Evolutionary conservation across 805 yeast genomes (phyloP).

Genomic region (Cyberlindnera saturnus): DNA sequence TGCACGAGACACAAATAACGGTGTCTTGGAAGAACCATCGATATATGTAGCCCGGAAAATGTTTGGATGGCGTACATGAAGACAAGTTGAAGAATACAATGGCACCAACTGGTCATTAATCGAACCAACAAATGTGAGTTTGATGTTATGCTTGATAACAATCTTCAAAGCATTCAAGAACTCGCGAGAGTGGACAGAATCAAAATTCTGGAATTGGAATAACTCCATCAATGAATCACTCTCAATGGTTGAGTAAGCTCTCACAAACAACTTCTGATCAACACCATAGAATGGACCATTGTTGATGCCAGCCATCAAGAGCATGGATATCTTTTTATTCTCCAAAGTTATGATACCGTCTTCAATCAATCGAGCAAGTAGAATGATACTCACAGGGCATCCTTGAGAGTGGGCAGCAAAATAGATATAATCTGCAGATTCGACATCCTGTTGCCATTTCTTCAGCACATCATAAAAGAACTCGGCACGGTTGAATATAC

Average conservation of each 20-base stretch:
- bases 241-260: slow-evolving; percentile 88
- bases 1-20: slow-evolving; percentile 69
- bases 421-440: slow-evolving; percentile 78
- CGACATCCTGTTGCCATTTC: slow-evolving; percentile 50
- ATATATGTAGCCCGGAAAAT: slow-evolving; percentile 84
- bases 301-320: slow-evolving; percentile 95
- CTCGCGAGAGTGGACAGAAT: slow-evolving; percentile 64
- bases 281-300: slow-evolving; percentile 91
- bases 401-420: slow-evolving; percentile 97
- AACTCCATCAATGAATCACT: slow-evolving; percentile 80
- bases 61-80: slow-evolving; percentile 83
- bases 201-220: slow-evolving; percentile 79
- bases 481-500: slow-evolving; percentile 77
- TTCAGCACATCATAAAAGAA: slow-evolving; percentile 67
- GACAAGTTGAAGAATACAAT: slow-evolving; percentile 77
- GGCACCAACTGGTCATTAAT: slow-evolving; percentile 94
- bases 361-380: slow-evolving; percentile 68
- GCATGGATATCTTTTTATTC: slow-evolving; percentile 48
- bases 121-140: slow-evolving; percentile 79
- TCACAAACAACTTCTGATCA: slow-evolving; percentile 75
- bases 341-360: slow-evolving; percentile 38
- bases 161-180: slow-evolving; percentile 62
- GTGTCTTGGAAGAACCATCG: slow-evolving; percentile 75
- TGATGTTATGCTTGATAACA: slow-evolving; percentile 64
- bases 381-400: slow-evolving; percentile 79